Evolutionary conservation across 2,329 filamentous ascomycete species (phyloP).

Genomic region (Davidsoniella virescens): DNA sequence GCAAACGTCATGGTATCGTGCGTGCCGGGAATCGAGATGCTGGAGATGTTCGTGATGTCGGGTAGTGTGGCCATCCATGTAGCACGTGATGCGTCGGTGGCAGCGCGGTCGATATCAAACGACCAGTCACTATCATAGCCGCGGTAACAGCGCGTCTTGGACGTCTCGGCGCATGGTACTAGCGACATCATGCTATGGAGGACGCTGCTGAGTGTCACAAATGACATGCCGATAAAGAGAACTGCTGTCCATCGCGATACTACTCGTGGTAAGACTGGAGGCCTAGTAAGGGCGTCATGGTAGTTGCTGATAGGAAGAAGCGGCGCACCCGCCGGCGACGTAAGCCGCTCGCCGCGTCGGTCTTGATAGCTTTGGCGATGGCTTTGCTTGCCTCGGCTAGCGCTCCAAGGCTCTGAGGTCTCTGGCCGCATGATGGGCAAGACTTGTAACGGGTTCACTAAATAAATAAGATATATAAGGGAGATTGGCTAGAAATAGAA

Average conservation of each 20-base stretch:
- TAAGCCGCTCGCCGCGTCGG: too few relatives aligned
- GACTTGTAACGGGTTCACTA: too few relatives aligned
- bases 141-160: conserved; percentile 18
- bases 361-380: too few relatives aligned
- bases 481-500: too few relatives aligned
- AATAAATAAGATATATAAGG: too few relatives aligned
- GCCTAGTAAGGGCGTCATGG: too few relatives aligned
- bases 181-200: conserved; percentile 17
- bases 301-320: too few relatives aligned
- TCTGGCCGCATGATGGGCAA: too few relatives aligned
- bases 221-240: conserved; percentile 4
- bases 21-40: conserved; percentile 34
- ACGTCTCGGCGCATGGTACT: conserved; percentile 16
- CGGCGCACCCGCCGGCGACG: too few relatives aligned
- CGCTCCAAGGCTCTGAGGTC: too few relatives aligned
- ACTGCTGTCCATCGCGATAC: conserved; percentile 5
- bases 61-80: conserved; percentile 30
- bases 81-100: conserved; percentile 15
- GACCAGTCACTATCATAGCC: conserved; percentile 24
- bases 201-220: conserved; percentile 15
- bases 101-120: conserved; percentile 24
- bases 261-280: too few relatives aligned
- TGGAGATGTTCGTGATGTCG: conserved; percentile 25
- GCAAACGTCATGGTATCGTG: conserved; percentile 37
- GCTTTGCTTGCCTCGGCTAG: too few relatives aligned